A percentile compares a stretch with the other conserved stretches of the same genome.
These are phyloP conservation scores for Staphylotrichum longicolle DNA, from an alignment of 495 filamentous ascomycete species.

Conservation along the genomic window DNA sequence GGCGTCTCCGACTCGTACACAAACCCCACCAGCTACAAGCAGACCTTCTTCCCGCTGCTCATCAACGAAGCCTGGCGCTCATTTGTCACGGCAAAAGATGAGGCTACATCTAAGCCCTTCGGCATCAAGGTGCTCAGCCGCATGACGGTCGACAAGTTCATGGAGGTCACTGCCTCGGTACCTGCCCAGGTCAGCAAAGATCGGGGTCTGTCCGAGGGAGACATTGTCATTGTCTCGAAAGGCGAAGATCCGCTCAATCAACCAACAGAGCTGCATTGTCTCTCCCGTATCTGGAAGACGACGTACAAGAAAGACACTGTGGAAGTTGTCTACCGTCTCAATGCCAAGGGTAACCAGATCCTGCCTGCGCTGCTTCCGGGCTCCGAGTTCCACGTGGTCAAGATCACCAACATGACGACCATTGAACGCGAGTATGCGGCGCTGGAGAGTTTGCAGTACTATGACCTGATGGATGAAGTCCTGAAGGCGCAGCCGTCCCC, in stretches of 20 bases:
- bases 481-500: constrained; percentile 84
- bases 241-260: constrained; percentile 62
- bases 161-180: constrained; percentile 84
- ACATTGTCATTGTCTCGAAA: constrained; percentile 81
- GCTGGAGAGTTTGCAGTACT: constrained; percentile 84
- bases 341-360: constrained; percentile 51
- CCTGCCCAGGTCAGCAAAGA: constrained; percentile 67
- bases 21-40: constrained; percentile 74
- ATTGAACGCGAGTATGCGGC: constrained; percentile 95
- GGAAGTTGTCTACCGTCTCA: constrained; percentile 83
- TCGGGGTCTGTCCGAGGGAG: constrained; percentile 72
- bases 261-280: constrained; percentile 67
- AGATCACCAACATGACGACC: constrained; percentile 82
- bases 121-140: constrained; percentile 82
- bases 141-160: constrained; percentile 84
- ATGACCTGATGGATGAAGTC: constrained; percentile 91
- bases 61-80: constrained; percentile 95
- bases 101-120: constrained; percentile 71
- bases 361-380: constrained; percentile 54
- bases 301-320: constrained; percentile 72
- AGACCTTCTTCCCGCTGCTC: constrained; percentile 85
- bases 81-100: constrained; percentile 85
- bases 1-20: constrained; percentile 72
- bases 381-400: constrained; percentile 66
- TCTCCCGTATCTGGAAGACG: constrained; percentile 77